Evolutionary conservation across 139 green algal species (phyloP).

Genomic region (Tetradesmus obliquus): DNA sequence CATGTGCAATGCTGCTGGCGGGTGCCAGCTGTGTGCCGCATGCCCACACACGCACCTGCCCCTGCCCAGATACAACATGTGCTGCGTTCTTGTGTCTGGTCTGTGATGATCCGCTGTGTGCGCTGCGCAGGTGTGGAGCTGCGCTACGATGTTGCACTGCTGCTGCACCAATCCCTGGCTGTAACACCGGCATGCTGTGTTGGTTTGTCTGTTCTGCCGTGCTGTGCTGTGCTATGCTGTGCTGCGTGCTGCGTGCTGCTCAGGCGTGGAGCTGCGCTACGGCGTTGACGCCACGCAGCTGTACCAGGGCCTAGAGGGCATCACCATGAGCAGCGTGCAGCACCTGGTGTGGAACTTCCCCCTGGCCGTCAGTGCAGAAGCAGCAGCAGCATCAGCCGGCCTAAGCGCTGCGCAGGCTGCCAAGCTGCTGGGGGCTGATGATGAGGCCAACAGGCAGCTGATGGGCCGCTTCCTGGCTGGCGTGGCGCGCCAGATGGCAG

Average conservation of each 20-base stretch:
- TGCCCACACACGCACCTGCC: too few relatives aligned
- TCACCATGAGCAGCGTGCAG: slow-evolving; percentile 10
- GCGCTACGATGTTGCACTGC: background rate
- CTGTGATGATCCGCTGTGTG: too few relatives aligned
- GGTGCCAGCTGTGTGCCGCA: too few relatives aligned
- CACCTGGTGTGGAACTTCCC: slow-evolving; percentile 58
- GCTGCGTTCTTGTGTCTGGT: too few relatives aligned
- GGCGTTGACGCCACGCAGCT: slow-evolving; percentile 43
- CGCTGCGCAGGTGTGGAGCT: background rate
- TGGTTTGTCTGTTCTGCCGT: background rate
- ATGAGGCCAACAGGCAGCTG: slow-evolving; percentile 47
- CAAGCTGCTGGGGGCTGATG: slow-evolving; percentile 49
- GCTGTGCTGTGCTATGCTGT: background rate
- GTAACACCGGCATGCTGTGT: background rate
- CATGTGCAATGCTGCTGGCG: too few relatives aligned
- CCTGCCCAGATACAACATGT: too few relatives aligned
- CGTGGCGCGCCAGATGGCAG: background rate
- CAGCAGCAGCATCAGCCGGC: background rate
- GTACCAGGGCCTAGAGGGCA: background rate
- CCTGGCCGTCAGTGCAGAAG: slow-evolving; percentile 24
- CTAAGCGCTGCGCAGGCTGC: background rate
- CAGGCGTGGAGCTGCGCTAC: slow-evolving; percentile 31
- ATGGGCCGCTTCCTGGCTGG: slow-evolving; percentile 41
- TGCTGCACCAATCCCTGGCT: too few relatives aligned
- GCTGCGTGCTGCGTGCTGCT: background rate